These are phyloP conservation scores for Phaeophleospora eucalypticola DNA, from an alignment of 2,329 filamentous ascomycete genomes.

Conservation along the genomic window DNA sequence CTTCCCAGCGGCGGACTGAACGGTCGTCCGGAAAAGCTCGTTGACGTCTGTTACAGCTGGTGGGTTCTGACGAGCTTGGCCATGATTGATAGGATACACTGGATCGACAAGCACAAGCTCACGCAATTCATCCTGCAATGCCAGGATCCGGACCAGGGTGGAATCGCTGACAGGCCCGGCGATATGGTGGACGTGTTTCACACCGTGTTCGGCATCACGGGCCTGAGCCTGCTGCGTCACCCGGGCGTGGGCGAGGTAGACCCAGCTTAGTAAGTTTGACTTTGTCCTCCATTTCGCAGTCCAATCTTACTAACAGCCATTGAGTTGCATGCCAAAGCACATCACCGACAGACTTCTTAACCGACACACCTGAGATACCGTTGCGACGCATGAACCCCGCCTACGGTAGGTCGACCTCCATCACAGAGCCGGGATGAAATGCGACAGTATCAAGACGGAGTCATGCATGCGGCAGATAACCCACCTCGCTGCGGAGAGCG, in stretches of 20 bases:
- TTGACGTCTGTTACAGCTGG: slow-evolving; percentile 99
- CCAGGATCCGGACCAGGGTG: slow-evolving; percentile 80
- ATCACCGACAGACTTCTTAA: slow-evolving; percentile 59
- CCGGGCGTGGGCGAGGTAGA: slow-evolving; percentile 76
- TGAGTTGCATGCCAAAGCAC: slow-evolving; percentile 54
- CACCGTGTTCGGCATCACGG: slow-evolving; percentile 82
- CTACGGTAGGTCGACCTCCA: no score
- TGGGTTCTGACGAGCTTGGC: slow-evolving; percentile 92
- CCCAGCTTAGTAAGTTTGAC: slow-evolving; percentile 69
- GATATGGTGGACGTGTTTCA: slow-evolving; percentile 98
- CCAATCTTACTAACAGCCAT: slow-evolving; percentile 5
- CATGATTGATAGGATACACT: slow-evolving; percentile 83
- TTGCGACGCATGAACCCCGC: no score
- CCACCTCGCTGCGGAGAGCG: no score
- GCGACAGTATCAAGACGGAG: no score
- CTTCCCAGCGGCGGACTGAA: slow-evolving; percentile 84
- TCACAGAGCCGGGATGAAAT: no score
- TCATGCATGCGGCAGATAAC: no score
- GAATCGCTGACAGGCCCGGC: slow-evolving; percentile 83
- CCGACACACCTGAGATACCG: slow-evolving; percentile 16
- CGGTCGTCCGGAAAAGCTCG: slow-evolving; percentile 88
- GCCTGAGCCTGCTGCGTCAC: slow-evolving; percentile 76
- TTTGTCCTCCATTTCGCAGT: slow-evolving; percentile 2
- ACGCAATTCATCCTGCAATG: slow-evolving; percentile 78
- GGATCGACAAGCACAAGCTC: slow-evolving; percentile 84